These are phyloP conservation scores for Paecilomyces sp. DNA, from an alignment of 2,329 filamentous ascomycete species.

Conservation along the genomic window DNA sequence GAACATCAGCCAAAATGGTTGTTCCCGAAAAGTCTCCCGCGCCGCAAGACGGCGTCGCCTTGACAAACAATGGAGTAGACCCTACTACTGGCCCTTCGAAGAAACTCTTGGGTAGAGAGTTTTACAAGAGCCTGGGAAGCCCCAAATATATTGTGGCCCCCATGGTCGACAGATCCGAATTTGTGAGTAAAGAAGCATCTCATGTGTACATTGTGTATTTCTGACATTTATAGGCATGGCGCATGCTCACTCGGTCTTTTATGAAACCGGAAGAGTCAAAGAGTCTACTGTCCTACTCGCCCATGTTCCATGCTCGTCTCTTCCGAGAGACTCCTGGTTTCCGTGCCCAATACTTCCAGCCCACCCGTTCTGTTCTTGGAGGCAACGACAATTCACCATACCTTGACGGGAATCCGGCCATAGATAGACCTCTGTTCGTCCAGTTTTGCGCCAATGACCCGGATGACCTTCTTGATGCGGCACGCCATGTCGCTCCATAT, in stretches of 20 bases:
- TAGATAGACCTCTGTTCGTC: conserved; percentile 86
- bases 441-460: conserved; percentile 70
- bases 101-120: conserved; percentile 77
- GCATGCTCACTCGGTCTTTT: conserved; percentile 91
- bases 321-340: conserved; percentile 73
- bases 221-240: conserved; percentile 66
- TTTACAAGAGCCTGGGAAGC: conserved; percentile 90
- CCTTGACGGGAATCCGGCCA: conserved; percentile 77
- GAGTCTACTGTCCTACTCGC: conserved; percentile 77
- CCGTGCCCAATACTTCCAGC: conserved; percentile 73
- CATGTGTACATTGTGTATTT: conserved; percentile 5
- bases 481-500: conserved; percentile 69
- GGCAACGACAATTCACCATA: conserved; percentile 36
- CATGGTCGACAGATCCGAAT: conserved; percentile 98
- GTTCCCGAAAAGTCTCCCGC: conserved; percentile 13
- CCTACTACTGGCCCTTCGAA: conserved; percentile 11
- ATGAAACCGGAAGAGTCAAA: conserved; percentile 59
- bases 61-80: conserved; percentile 12
- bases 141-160: conserved; percentile 87
- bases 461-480: conserved; percentile 52
- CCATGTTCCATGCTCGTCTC: conserved; percentile 91
- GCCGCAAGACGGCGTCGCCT: conserved; percentile 9
- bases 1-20: conserved; percentile 18
- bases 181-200: conserved; percentile 51
- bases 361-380: conserved; percentile 38